Conservation (phyloP, 2,329 filamentous ascomycete genomes). For the Phialophora macrospora region DNA sequence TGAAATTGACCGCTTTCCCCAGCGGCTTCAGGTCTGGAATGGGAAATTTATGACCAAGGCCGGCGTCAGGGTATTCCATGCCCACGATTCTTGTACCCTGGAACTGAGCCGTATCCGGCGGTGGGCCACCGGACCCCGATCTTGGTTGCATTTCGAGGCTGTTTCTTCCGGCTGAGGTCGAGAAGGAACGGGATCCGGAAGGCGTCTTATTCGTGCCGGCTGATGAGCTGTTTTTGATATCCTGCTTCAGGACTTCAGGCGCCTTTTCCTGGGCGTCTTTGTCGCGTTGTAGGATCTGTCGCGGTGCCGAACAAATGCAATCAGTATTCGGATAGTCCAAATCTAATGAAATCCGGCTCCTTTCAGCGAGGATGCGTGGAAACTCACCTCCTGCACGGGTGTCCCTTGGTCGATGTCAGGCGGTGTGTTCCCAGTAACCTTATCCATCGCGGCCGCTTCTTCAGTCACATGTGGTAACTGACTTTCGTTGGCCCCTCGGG, state of each 20-base stretch:
- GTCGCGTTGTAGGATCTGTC: slow-evolving; percentile 67
- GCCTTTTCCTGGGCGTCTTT: slow-evolving; percentile 65
- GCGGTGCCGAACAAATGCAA: not conserved
- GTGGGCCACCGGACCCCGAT: not conserved
- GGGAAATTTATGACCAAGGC: slow-evolving; percentile 75
- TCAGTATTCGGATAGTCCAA: not conserved
- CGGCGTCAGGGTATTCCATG: slow-evolving; percentile 38
- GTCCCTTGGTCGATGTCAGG: slow-evolving; percentile 70
- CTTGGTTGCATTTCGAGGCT: slow-evolving; percentile 40
- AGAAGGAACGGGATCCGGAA: slow-evolving; percentile 57
- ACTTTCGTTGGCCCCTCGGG: slow-evolving; percentile 57
- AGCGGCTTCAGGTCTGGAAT: slow-evolving; percentile 67
- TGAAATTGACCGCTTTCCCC: slow-evolving; percentile 67
- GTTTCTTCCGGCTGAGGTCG: slow-evolving; percentile 56
- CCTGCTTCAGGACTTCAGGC: slow-evolving; percentile 69
- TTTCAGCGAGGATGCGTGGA: not conserved
- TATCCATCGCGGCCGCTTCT: slow-evolving; percentile 65
- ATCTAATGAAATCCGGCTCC: not conserved
- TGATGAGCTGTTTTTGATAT: slow-evolving; percentile 52
- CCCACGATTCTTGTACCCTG: slow-evolving; percentile 41
- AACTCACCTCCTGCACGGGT: slow-evolving; percentile 66
- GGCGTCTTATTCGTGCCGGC: slow-evolving; percentile 12
- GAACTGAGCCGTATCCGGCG: slow-evolving; percentile 37
- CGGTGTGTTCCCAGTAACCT: slow-evolving; percentile 61
- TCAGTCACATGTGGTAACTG: slow-evolving; percentile 65